Percentiles rank a stretch among this genome's conserved stretches.
These are phyloP conservation scores for Rhodamnia rubescens DNA, from an alignment of 345 rosid genomes.

Conservation along the genomic window DNA sequence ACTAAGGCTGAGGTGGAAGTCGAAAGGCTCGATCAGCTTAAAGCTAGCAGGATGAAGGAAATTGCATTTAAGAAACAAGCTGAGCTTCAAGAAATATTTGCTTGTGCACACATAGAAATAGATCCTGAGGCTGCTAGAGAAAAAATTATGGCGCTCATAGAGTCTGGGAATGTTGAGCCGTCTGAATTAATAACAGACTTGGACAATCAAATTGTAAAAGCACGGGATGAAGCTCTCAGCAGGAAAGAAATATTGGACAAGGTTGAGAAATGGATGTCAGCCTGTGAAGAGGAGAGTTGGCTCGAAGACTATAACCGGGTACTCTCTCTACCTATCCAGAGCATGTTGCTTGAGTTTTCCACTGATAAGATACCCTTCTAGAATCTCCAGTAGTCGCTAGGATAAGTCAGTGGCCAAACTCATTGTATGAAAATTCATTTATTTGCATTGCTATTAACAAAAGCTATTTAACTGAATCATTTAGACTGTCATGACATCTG, in stretches of 20 bases:
- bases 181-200: slow-evolving; percentile 81
- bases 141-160: slow-evolving; percentile 71
- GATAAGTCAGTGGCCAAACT: not conserved
- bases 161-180: slow-evolving; percentile 89
- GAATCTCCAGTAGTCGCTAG: not conserved
- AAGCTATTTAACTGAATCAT: not conserved
- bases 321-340: not conserved
- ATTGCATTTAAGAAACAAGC: slow-evolving; percentile 86
- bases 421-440: not conserved
- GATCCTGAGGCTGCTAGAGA: slow-evolving; percentile 82
- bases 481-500: not conserved
- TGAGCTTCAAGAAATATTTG: slow-evolving; percentile 92
- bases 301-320: slow-evolving; percentile 96
- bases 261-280: slow-evolving; percentile 99
- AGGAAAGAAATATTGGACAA: slow-evolving; percentile 92
- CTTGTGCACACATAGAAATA: slow-evolving; percentile 66
- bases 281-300: slow-evolving; percentile 99
- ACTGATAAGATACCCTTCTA: not conserved
- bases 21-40: slow-evolving; percentile 87
- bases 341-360: not conserved
- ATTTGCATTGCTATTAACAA: not conserved
- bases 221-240: slow-evolving; percentile 85
- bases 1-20: slow-evolving; percentile 89
- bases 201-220: slow-evolving; percentile 85
- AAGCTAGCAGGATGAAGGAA: slow-evolving; percentile 96